Conservation (phyloP, 2,329 filamentous ascomycete species). For the Tolypocladium paradoxum region DNA sequence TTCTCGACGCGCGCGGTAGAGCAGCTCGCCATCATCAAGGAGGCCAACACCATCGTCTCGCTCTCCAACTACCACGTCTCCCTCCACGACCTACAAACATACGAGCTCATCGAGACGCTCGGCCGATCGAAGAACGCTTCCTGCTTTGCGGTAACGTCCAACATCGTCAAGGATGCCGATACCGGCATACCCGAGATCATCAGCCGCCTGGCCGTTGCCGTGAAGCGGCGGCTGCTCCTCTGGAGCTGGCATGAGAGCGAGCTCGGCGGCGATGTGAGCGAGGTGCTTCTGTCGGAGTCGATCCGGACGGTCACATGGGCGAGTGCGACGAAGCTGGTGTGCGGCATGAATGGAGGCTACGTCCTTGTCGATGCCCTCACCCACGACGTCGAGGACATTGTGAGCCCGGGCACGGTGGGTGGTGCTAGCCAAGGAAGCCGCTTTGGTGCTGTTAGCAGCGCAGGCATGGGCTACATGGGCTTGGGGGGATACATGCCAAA, state of each 20-base stretch:
- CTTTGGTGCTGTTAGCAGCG: conserved; percentile 73
- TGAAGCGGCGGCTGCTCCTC: conserved; percentile 78
- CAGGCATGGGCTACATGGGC: conserved; percentile 94
- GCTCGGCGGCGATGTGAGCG: conserved; percentile 58
- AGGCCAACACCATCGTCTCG: conserved; percentile 83
- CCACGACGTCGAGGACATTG: conserved; percentile 65
- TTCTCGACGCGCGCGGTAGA: conserved; percentile 87
- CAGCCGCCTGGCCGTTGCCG: conserved; percentile 79
- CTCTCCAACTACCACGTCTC: conserved; percentile 84
- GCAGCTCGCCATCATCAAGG: conserved; percentile 91
- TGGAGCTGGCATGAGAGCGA: conserved; percentile 98
- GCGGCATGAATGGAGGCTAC: conserved; percentile 85
- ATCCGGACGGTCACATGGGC: conserved; percentile 90
- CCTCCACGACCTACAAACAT: conserved; percentile 79
- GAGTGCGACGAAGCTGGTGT: conserved; percentile 74
- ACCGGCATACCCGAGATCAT: conserved; percentile 91
- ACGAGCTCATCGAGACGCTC: conserved; percentile 69
- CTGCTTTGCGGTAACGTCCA: conserved; percentile 86
- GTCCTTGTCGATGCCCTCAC: conserved; percentile 76
- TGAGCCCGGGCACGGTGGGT: conserved; percentile 62
- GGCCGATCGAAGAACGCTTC: conserved; percentile 78
- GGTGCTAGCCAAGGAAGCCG: conserved; percentile 54
- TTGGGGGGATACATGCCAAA: conserved; percentile 86
- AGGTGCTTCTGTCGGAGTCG: conserved; percentile 70
- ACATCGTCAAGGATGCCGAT: conserved; percentile 80